Conservation (phyloP, 176 grass and related monocot genomes). For the Aegilops sharonensis region DNA sequence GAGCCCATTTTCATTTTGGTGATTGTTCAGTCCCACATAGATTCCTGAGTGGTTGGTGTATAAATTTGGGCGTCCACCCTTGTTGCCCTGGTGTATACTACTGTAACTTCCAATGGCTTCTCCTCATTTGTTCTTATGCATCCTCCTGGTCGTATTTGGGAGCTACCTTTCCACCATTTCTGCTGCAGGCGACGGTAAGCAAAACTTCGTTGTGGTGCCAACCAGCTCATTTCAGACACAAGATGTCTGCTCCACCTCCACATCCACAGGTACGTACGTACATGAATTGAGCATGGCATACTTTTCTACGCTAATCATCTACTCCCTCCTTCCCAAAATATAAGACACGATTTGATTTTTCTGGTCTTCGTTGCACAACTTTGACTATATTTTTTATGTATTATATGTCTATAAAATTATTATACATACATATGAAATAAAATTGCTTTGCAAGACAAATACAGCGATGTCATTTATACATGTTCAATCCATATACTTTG, state of each 20-base stretch:
- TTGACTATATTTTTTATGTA: too few relatives aligned
- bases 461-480: too few relatives aligned
- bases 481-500: too few relatives aligned
- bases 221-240: background rate
- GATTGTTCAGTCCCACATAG: background rate
- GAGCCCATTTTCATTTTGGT: background rate
- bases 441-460: too few relatives aligned
- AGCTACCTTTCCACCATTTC: background rate
- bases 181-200: background rate
- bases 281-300: background rate
- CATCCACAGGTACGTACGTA: background rate
- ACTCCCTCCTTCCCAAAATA: too few relatives aligned
- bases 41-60: background rate
- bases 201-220: background rate
- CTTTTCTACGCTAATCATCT: background rate
- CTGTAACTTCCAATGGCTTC: background rate
- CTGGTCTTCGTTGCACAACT: too few relatives aligned
- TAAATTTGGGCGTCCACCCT: background rate
- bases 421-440: too few relatives aligned
- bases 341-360: too few relatives aligned
- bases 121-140: background rate
- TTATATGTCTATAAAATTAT: too few relatives aligned
- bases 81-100: background rate
- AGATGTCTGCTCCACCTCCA: background rate
- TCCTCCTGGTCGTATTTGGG: background rate